Evolutionary conservation across 2,329 filamentous ascomycete species (phyloP), one percentile per base, ranked within the genome.

Genomic region (Lasiodiplodia hormozganensis): DNA sequence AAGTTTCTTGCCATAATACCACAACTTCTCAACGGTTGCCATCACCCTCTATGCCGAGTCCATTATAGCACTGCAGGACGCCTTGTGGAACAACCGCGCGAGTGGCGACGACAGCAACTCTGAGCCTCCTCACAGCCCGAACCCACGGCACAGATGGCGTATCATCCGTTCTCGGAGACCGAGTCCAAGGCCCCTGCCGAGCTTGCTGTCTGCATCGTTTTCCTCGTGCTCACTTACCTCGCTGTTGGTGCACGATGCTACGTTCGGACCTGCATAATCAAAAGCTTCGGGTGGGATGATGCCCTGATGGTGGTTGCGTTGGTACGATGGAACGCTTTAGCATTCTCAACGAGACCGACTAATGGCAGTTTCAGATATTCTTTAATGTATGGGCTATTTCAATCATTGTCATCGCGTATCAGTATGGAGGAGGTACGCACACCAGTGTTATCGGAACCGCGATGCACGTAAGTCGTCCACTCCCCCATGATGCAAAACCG

Each of bases 271-370:
- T 73, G 72, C 38, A 70, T 83, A 34, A 79, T 81, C 43, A 72
- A 76, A 18, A 80, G 74, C 54, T 81, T 82, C 67, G 81, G 82
- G 2, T 82, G 80, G 78, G 82, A 84, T 67, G 82, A 84, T 71
- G 74, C 72, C 16, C 74, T 76, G 2, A 81, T 83, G 74, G 70
- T 82, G 4, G 60, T 82, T 16, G 77, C 82, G 8, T 73, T 75
- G 36, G 81, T 82, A 73, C 62, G 76, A 54, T 36, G 23, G 51
- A 8, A 12, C 25, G 28, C 14, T 12, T 34, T 40, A 11, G 16
- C 21, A 28, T 11, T 34, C 40, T 34, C 11, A 21, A 23, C 7
- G 12, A 25, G 25, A 25, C 18, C 2, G 16, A 7, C 47, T 31
- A 18, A 56, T 25, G 11, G 4, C 12, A 47, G 2, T 2, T 40